Evolutionary conservation across 306 rosid genomes (phyloP), one percentile per base, ranked within the genome.

Genomic region (Coriaria nepalensis): DNA sequence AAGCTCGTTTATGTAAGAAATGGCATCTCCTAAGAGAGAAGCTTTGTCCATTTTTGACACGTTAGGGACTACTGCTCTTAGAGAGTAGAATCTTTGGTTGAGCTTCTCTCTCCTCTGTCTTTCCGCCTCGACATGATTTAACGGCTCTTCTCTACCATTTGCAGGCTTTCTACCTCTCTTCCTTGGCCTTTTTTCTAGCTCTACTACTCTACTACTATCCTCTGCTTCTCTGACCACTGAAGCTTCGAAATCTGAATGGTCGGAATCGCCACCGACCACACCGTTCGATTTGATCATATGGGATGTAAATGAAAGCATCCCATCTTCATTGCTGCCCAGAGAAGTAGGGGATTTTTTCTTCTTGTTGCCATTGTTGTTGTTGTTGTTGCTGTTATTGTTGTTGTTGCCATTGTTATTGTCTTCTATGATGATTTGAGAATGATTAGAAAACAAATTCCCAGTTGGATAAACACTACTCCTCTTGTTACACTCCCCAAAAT

Each of bases 11-110:
- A 90, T 90, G 67, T 90, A 90, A 4, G 92, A 50, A 32, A 90
- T 90, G 0, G 98, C 94, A 32, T 90, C 95, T 0, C 98, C 98
- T 0, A 90, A 70, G 2, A 90, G 92, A 0, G 98, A 90, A 0
- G 98, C 98, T 61, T 90, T 90, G 71, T 90, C 98, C 98, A 90
- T 90, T 62, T 90, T 90, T 0, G 98, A 85, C 9, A 90, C 98
- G 36, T 85, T 90, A 0, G 94, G 98, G 20, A 90, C 98, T 33
- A 90, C 98, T 0, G 95, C 98, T 12, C 98, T 75, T 35, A 90
- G 95, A 2, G 98, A 81, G 8, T 90, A 90, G 73, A 90, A 90
- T 33, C 87, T 74, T 57, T 90, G 98, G 54, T 90, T 90, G 10
- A 82, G 82, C 73, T 90, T 90, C 78, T 90, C 95, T 47, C 98